Percentiles rank a stretch among this genome's conserved stretches.
Evolutionary conservation across 305 asterid genomes (phyloP).

Genomic region (Petunia hybrid): DNA sequence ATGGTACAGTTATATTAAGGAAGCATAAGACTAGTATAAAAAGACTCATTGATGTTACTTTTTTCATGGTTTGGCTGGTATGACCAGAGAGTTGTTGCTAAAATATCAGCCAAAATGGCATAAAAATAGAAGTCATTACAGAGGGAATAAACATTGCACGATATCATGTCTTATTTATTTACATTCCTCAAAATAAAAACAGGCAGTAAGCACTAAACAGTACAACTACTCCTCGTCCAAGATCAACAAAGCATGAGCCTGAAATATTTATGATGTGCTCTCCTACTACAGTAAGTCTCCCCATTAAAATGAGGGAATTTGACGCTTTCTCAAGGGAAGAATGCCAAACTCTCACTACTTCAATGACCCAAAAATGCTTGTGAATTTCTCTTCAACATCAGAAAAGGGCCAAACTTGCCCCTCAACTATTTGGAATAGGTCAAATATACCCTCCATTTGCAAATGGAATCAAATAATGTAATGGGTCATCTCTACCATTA

Average conservation of each 20-base stretch:
- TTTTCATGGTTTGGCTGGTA: constrained; percentile 32
- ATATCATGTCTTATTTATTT: constrained; percentile 22
- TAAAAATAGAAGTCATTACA: background rate
- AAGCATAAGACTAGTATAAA: constrained; percentile 42
- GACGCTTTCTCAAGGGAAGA: constrained; percentile 43
- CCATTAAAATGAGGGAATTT: background rate
- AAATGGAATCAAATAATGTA: no score
- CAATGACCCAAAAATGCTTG: constrained; percentile 41
- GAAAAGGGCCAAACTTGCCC: constrained; percentile 27
- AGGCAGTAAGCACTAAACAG: constrained; percentile 36
- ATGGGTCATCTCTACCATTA: no score
- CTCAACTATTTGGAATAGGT: no score
- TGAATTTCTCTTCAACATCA: constrained; percentile 35
- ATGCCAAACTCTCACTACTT: constrained; percentile 35
- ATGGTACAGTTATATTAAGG: constrained; percentile 36
- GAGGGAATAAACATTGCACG: background rate
- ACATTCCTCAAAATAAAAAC: constrained; percentile 31
- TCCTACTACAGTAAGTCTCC: background rate
- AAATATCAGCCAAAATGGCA: background rate
- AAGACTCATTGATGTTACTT: constrained; percentile 36
- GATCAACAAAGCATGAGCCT: background rate
- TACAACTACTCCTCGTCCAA: background rate
- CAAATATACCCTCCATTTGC: no score
- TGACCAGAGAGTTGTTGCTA: background rate
- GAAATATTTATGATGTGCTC: background rate